Percentiles rank a stretch among this genome's conserved stretches.
Evolutionary conservation across 2,329 filamentous ascomycete species (phyloP).

Genomic region (Botryotinia convoluta): DNA sequence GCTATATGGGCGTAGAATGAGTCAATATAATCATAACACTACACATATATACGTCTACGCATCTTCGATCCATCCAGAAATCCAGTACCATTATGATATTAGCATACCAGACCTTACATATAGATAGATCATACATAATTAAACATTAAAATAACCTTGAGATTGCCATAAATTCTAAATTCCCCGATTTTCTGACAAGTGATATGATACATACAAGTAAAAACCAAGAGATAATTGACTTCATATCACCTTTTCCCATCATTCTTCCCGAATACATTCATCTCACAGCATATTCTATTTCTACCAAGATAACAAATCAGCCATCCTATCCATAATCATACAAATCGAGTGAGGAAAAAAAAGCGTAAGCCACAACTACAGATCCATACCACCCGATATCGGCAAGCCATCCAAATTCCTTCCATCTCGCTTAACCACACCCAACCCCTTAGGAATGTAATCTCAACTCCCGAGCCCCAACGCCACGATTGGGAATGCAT

Average conservation of each 20-base stretch:
- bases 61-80: neutral
- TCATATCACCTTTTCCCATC: neutral
- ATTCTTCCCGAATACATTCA: neutral
- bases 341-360: neutral
- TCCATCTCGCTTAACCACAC: neutral
- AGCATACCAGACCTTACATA: neutral
- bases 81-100: neutral
- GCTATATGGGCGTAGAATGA: neutral
- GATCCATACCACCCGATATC: neutral
- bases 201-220: neutral
- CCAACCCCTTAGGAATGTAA: neutral
- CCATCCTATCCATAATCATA: neutral
- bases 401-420: neutral
- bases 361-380: neutral
- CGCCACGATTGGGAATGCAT: neutral
- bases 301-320: neutral
- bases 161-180: neutral
- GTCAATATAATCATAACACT: neutral
- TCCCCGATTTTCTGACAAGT: neutral
- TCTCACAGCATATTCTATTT: neutral
- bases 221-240: neutral
- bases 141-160: rapidly evolving
- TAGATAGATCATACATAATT: neutral
- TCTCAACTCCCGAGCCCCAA: neutral
- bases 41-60: neutral